Evolutionary conservation across 2,329 filamentous ascomycete species (phyloP), one percentile per base, ranked within the genome.

Genomic region (Colletotrichum acutatum): DNA sequence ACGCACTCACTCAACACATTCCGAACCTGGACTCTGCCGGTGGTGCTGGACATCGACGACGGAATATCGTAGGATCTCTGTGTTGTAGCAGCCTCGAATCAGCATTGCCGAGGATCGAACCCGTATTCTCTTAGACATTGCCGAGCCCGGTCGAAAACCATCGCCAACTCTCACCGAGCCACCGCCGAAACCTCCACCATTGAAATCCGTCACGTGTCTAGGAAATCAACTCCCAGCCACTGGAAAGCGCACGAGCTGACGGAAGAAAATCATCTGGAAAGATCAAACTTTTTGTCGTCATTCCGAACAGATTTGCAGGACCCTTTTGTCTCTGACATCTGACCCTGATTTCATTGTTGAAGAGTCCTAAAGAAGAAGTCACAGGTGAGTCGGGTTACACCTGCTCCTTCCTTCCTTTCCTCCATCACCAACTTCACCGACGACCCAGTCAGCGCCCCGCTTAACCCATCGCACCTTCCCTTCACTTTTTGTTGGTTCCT

Each of bases 371-470:
- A 56, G 16, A 24, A 49, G 52, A 70, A 60, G 60, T 28, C 60
- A 56, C 60, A 56, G 22, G 60, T 72, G 26, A 65, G 54, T 32
- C 8, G 61, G 26, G 19, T 30, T 14, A 14, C 61, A 46, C 60
- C 60, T 70, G 46, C 70, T 70, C 58, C 59, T 69, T 49, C 42
- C 42, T n/a, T 68, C 66, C 28, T 30, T 49, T 19, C 19, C 4
- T 68, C 66, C 34, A 65, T 61, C 46, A 64, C 57, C 46, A 70
- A 19, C 54, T 28, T 70, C 68, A 71, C 68, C 63, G 46, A 12
- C 22, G 11, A 37, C 62, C 46, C 61, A n/a, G 3, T 57, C 34
- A 49, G 66, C 46, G 32, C 12, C 68, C 53, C 66, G 59, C 66
- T 64, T 59, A 69, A 28, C 22, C 32, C n/a, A 24, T 46, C 46